Evolutionary conservation across 148 eudicot species (phyloP).

Genomic region (Fagopyrum esculentum): DNA sequence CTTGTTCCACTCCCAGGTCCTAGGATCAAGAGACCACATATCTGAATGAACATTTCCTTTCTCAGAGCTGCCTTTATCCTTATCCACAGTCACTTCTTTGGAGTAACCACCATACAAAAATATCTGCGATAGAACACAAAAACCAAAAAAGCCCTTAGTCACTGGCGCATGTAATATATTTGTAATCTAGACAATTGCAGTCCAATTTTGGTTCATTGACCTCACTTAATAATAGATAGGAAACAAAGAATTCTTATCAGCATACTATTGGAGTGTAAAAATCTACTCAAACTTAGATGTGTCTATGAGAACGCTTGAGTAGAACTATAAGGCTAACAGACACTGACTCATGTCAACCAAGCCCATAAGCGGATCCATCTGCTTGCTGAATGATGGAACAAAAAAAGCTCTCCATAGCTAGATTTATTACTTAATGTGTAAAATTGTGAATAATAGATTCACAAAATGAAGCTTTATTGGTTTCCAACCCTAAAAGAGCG

Average conservation of each 20-base stretch:
- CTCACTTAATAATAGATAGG: no score
- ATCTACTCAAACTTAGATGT: no score
- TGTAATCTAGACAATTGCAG: not conserved
- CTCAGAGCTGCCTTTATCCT: conserved; percentile 78
- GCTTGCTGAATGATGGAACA: no score
- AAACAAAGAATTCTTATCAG: not conserved
- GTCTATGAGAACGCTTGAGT: no score
- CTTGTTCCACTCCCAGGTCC: conserved; percentile 99
- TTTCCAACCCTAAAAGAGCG: not conserved
- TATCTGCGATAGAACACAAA: conserved; percentile 43
- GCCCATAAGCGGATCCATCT: no score
- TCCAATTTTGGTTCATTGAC: not conserved
- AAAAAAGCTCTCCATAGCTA: no score
- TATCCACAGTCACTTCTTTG: conserved; percentile 79
- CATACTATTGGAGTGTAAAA: no score
- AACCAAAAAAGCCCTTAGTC: not conserved
- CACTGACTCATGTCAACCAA: no score
- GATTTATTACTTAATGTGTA: not conserved
- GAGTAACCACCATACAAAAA: conserved; percentile 91
- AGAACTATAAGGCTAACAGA: no score
- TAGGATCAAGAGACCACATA: conserved; percentile 95
- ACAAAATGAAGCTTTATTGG: not conserved
- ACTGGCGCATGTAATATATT: not conserved
- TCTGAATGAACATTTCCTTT: conserved; percentile 95
- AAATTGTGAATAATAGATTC: not conserved